Conservation (phyloP, 495 filamentous ascomycete genomes). For the Talaromyces thailandensis region DNA sequence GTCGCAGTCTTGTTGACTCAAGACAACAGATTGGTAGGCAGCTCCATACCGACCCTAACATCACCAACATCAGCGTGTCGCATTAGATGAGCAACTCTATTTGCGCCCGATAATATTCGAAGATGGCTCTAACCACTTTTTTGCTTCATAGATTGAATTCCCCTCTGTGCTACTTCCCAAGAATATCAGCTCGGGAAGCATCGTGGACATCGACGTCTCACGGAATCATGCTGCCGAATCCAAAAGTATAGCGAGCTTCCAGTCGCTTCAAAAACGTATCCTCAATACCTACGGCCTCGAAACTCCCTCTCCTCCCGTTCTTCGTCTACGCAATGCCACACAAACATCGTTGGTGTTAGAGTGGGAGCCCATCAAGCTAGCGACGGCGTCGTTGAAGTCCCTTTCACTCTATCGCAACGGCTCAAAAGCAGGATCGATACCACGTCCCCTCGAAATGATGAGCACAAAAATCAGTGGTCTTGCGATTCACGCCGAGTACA, state of each 20-base stretch:
- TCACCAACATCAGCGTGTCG: not conserved
- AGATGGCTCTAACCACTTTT: not conserved
- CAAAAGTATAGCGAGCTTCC: constrained; percentile 63
- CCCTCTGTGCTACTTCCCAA: constrained; percentile 93
- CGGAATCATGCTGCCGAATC: constrained; percentile 76
- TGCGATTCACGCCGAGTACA: constrained; percentile 90
- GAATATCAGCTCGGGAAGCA: constrained; percentile 88
- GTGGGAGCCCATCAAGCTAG: constrained; percentile 92
- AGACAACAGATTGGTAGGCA: constrained; percentile 86
- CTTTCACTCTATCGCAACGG: constrained; percentile 91
- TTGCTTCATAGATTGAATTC: constrained; percentile 85
- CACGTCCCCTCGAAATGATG: constrained; percentile 71
- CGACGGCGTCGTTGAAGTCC: constrained; percentile 80
- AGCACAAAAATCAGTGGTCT: constrained; percentile 97
- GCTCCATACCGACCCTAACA: constrained; percentile 10
- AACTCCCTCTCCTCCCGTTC: constrained; percentile 67
- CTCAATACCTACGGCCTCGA: constrained; percentile 73
- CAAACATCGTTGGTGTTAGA: constrained; percentile 96
- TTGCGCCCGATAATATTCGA: not conserved
- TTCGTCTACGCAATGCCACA: constrained; percentile 90
- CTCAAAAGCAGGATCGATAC: constrained; percentile 90
- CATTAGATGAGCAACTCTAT: not conserved
- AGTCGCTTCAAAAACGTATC: constrained; percentile 78
- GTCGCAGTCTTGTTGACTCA: constrained; percentile 94
- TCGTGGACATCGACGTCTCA: constrained; percentile 94